Base-by-base conservation (phyloP, 495 filamentous ascomycete genomes). In the Penicillium macrosclerotiorum region DNA sequence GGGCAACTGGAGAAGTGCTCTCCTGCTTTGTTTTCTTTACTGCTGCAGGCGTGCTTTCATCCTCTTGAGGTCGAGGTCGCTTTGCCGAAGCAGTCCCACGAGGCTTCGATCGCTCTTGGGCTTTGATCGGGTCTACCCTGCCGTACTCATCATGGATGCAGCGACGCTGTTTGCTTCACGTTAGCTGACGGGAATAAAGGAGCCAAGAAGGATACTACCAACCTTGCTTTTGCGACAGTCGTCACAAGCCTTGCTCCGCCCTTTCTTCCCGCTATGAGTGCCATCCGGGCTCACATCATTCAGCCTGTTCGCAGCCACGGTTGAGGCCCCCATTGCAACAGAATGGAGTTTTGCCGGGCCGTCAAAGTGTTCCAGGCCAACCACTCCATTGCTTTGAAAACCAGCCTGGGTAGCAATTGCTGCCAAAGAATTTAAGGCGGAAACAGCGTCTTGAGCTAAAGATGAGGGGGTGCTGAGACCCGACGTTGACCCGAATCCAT, bases 201-300 rank as follows among this genome's bases (percentile, higher is more conserved):
- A 8, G 6, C 9, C 24, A 5, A n/a, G 26, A n/a, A 29, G 8
- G 11, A 11, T 18, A 34, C 19, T 11, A 55, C 61, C 54, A 49
- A 83, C 82, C 77, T 85, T 85, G 71, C 79, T 83, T 59, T 79
- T 84, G 14, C 82, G 78, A 55, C 82, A 85, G 46, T 84, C 80
- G 46, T 78, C 74, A 51, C 82, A 85, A 8, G 82, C 82, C 55
- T 82, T 84, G 49, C 70, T 80, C 52, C 73, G 78, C 60, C 76
- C 73, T 45, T 76, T 77, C 61, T 82, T 78, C 41, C 64, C 62
- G 37, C 63, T 47, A 38, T 54, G 60, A 7, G 40, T 19, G 26
- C 60, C 65, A 30, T 73, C 67, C 12, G 67, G 69, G 22, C 65
- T 71, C n/a, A 54, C 13, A 33, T 72, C 68, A 26, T 57, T 53